phyloP scores from a whole-genome alignment of 176 grass and related monocot genomes.

The Ensete ventricosum region DNA sequence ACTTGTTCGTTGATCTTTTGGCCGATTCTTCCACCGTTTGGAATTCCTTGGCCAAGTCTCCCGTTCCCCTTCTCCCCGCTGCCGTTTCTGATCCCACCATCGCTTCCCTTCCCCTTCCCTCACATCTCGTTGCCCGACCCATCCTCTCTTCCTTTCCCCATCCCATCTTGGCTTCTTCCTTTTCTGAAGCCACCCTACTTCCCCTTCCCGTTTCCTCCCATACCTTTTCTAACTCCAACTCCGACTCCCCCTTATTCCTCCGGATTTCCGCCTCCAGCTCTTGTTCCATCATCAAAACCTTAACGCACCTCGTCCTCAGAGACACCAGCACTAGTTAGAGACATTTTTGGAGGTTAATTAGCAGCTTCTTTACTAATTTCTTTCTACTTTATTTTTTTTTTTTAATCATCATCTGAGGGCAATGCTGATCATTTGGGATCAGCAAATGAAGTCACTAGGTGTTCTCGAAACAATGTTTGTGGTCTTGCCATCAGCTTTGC shows the following conservation, averaged over 20 bases:
- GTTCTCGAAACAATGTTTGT: too few species aligned
- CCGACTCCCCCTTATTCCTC: not conserved
- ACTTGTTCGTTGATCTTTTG: conserved; percentile 67
- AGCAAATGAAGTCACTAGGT: too few species aligned
- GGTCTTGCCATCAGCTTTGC: too few species aligned
- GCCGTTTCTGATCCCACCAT: conserved; percentile 12
- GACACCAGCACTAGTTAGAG: not conserved
- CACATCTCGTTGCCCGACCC: conserved; percentile 3
- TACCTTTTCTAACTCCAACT: not conserved
- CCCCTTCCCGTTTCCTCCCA: conserved; percentile 53
- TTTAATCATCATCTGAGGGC: too few species aligned
- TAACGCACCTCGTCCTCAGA: not conserved
- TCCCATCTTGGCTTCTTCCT: conserved; percentile 45
- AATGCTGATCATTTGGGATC: too few species aligned
- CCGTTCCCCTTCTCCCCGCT: conserved; percentile 22
- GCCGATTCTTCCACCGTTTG: conserved; percentile 68
- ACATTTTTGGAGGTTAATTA: not conserved
- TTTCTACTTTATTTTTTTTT: too few species aligned
- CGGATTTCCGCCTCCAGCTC: not conserved
- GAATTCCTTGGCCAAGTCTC: conserved; percentile 35
- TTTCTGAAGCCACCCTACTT: conserved; percentile 62
- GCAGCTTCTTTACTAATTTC: not conserved
- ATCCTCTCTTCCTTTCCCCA: conserved; percentile 11
- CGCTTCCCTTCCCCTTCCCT: conserved; percentile 17
- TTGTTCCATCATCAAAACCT: not conserved